phyloP scores from a whole-genome alignment of 768 basidiomycete species.

The Trametes gibbosa region DNA sequence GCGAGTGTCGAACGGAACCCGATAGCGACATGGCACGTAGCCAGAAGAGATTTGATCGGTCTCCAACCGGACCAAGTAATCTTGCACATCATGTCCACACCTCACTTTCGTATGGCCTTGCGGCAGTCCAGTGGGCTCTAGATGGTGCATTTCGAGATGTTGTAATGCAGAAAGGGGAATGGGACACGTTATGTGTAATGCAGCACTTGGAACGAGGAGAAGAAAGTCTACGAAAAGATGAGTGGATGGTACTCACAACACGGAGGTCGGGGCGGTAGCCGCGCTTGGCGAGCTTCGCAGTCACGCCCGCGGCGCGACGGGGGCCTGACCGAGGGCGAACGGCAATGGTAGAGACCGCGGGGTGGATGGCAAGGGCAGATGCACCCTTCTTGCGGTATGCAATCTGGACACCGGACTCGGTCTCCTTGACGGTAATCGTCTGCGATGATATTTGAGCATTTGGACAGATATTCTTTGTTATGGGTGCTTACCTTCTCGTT shows the following conservation, averaged over 20 bases:
- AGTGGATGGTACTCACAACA: slow-evolving; percentile 50
- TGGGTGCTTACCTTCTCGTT: slow-evolving; percentile 63
- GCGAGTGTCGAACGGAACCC: slow-evolving; percentile 58
- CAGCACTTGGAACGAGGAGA: too few relatives aligned
- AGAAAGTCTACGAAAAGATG: background rate
- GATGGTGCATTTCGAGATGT: slow-evolving; percentile 58
- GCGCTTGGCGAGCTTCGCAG: slow-evolving; percentile 54
- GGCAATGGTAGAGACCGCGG: slow-evolving; percentile 45
- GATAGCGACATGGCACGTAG: slow-evolving; percentile 77
- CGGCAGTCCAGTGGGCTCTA: slow-evolving; percentile 87
- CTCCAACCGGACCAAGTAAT: slow-evolving; percentile 45
- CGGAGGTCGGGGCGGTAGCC: slow-evolving; percentile 81
- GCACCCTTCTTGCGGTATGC: slow-evolving; percentile 64
- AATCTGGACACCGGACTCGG: slow-evolving; percentile 55
- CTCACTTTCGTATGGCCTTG: slow-evolving; percentile 72
- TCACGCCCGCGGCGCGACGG: slow-evolving; percentile 69
- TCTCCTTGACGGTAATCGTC: slow-evolving; percentile 64
- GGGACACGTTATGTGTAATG: too few relatives aligned
- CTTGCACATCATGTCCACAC: slow-evolving; percentile 93
- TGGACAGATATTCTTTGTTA: too few relatives aligned
- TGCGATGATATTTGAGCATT: slow-evolving; percentile 35
- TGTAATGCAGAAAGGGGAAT: too few relatives aligned
- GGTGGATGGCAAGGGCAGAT: slow-evolving; percentile 47
- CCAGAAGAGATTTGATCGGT: slow-evolving; percentile 60
- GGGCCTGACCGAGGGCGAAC: slow-evolving; percentile 69